These are phyloP conservation scores for Jacaranda mimosifolia DNA, from an alignment of 257 asterid species.

Conservation along the genomic window DNA sequence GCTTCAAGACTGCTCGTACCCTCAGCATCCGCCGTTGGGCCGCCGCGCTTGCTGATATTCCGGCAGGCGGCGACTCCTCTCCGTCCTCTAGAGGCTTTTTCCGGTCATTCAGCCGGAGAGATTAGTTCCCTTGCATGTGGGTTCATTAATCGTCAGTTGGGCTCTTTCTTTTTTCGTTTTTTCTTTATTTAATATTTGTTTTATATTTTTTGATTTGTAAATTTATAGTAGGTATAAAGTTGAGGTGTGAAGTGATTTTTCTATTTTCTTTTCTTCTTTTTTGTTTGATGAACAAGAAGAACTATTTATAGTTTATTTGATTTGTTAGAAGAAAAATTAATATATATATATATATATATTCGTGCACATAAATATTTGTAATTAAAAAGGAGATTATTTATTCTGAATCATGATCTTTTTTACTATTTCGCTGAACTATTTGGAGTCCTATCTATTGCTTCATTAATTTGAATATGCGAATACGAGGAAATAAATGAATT, in stretches of 20 bases:
- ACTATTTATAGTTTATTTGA: no score
- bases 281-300: background rate
- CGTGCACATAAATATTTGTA: no score
- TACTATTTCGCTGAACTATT: no score
- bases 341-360: no score
- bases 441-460: no score
- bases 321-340: no score
- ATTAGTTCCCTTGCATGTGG: background rate
- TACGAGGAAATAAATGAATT: no score
- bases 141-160: background rate
- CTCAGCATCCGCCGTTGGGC: slow-evolving; percentile 81
- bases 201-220: background rate
- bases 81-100: slow-evolving; percentile 43
- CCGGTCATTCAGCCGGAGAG: slow-evolving; percentile 51
- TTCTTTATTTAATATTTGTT: background rate
- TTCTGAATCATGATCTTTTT: no score
- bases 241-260: background rate
- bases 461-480: no score
- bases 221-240: background rate
- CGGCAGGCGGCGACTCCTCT: slow-evolving; percentile 63
- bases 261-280: slow-evolving; percentile 14
- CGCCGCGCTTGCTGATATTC: slow-evolving; percentile 66
- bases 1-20: slow-evolving; percentile 67
- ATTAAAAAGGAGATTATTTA: no score
- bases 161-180: no score